Percentiles rank a stretch among this genome's conserved stretches.
Conservation (phyloP, 805 yeast species). For the Cyberlindnera amylophila region DNA sequence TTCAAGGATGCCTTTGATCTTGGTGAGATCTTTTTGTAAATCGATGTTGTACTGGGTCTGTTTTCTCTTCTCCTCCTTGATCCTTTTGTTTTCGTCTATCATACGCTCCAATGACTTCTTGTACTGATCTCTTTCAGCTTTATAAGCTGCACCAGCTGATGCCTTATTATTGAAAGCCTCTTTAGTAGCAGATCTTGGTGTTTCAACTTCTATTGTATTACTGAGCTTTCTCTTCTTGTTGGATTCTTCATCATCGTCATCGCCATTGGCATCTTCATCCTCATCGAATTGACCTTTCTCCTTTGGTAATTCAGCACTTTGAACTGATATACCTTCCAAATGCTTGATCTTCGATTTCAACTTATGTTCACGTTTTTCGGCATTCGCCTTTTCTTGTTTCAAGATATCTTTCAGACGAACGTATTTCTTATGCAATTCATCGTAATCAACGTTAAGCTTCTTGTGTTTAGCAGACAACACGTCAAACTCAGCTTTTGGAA, state of each 20-base stretch:
- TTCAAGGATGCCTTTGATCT: background rate
- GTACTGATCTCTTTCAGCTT: slow-evolving; percentile 5
- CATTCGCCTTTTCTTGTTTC: slow-evolving; percentile 6
- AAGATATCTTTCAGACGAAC: slow-evolving; percentile 25
- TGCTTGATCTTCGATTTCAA: background rate
- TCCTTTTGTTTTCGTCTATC: background rate
- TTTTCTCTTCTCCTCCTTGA: background rate
- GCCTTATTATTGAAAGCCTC: background rate
- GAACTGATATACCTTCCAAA: background rate
- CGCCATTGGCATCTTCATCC: too few species aligned
- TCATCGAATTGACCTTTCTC: background rate
- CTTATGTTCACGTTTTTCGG: background rate
- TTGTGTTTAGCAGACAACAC: background rate
- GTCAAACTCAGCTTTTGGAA: background rate
- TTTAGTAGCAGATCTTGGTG: background rate
- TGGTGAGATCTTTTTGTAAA: background rate
- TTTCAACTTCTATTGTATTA: background rate
- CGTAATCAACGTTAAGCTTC: slow-evolving; percentile 26
- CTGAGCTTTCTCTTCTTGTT: background rate
- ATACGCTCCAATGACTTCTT: background rate
- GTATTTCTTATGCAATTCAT: slow-evolving; percentile 12
- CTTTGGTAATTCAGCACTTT: background rate
- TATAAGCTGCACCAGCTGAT: background rate
- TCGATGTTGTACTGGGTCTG: background rate
- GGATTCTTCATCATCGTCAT: background rate